Percentiles rank a stretch among this genome's conserved stretches.
phyloP scores from a whole-genome alignment of 495 filamentous ascomycete species.

The Aspergillus bertholletiae region DNA sequence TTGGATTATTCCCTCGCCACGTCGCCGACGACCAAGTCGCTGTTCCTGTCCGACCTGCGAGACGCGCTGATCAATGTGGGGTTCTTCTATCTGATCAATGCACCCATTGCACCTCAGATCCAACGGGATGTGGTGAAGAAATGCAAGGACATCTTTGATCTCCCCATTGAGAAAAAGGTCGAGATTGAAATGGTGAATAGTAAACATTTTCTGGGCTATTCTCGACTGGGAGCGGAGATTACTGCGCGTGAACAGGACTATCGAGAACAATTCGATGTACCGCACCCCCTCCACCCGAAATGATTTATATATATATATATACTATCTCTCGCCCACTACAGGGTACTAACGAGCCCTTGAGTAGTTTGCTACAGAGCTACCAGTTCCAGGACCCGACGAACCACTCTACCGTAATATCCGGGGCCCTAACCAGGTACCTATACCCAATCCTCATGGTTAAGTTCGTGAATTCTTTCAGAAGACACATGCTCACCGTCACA shows the following conservation, averaged over 20 bases:
- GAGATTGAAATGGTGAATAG: conserved; percentile 89
- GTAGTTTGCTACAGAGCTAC: conserved; percentile 59
- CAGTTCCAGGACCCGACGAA: conserved; percentile 55
- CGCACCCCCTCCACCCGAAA: conserved; percentile 30
- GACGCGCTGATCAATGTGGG: conserved; percentile 86
- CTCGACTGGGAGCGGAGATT: conserved; percentile 45
- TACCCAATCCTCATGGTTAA: neutral
- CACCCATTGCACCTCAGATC: conserved; percentile 66
- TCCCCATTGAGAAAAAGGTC: conserved; percentile 77
- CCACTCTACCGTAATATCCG: conserved; percentile 78
- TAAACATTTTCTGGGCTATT: conserved; percentile 56
- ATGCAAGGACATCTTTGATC: conserved; percentile 72
- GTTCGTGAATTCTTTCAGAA: neutral
- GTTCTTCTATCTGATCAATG: conserved; percentile 87
- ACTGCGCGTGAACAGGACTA: conserved; percentile 42
- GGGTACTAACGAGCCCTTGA: neutral
- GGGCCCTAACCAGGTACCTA: conserved; percentile 62
- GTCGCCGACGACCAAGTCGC: conserved; percentile 64
- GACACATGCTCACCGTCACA: conserved; percentile 24
- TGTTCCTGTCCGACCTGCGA: conserved; percentile 69
- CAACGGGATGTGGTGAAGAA: conserved; percentile 66
- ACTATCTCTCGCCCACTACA: too few species aligned
- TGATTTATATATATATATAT: too few species aligned
- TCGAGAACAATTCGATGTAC: conserved; percentile 88
- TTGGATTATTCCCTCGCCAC: conserved; percentile 69